phyloP scores from a whole-genome alignment of 1,139 yeast genomes.

The Kodamaea ohmeri region DNA sequence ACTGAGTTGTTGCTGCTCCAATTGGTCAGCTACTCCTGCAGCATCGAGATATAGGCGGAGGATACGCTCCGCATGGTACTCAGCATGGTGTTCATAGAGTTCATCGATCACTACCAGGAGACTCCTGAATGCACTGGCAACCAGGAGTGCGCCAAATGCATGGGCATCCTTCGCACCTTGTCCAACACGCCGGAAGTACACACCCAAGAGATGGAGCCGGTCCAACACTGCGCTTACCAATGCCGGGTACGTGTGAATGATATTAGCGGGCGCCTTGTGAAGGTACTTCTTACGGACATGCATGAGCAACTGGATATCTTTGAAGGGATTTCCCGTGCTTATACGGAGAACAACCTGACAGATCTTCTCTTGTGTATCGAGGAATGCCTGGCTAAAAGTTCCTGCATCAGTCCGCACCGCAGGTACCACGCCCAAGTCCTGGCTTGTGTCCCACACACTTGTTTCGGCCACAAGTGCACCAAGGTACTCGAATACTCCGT shows the following conservation, averaged over 20 bases:
- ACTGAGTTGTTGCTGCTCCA: constrained; percentile 52
- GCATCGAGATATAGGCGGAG: constrained; percentile 52
- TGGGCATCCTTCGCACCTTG: constrained; percentile 14
- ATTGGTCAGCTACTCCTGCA: constrained; percentile 75
- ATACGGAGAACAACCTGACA: constrained; percentile 70
- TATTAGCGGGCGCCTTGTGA: constrained; percentile 51
- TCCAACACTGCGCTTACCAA: constrained; percentile 59
- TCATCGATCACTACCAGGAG: constrained; percentile 72
- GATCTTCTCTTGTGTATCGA: constrained; percentile 63
- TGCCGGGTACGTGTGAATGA: constrained; percentile 72
- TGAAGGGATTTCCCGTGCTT: constrained; percentile 46
- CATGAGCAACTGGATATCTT: constrained; percentile 55
- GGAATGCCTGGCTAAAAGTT: constrained; percentile 35
- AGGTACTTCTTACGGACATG: constrained; percentile 54
- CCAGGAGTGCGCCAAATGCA: constrained; percentile 29
- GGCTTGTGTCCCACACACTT: constrained; percentile 29
- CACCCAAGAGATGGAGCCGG: constrained; percentile 54
- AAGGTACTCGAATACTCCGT: constrained; percentile 44
- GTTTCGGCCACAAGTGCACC: constrained; percentile 35
- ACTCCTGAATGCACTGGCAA: constrained; percentile 63
- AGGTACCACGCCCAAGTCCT: constrained; percentile 37
- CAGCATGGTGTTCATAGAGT: constrained; percentile 51
- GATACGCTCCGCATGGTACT: constrained; percentile 47
- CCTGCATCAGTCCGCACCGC: constrained; percentile 34
- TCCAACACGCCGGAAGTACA: constrained; percentile 17